Evolutionary conservation across 352 stramenopile species (phyloP).

Genomic region (Globisporangium uncinulatum): DNA sequence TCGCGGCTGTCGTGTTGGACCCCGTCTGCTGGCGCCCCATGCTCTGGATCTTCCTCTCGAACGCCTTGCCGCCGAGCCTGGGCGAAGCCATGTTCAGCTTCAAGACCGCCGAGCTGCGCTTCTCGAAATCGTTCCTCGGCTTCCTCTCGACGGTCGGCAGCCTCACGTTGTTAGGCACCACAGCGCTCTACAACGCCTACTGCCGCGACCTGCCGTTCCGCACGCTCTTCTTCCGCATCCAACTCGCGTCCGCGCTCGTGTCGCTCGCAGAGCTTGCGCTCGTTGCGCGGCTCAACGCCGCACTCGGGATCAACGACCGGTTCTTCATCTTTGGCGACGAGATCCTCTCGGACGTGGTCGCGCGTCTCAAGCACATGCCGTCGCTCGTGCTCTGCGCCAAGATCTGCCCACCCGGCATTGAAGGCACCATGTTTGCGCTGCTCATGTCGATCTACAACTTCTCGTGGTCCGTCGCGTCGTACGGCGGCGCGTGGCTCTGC

Average conservation of each 20-base stretch:
- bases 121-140: conserved; percentile 72
- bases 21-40: conserved; percentile 74
- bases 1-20: conserved; percentile 57
- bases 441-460: conserved; percentile 88
- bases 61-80: conserved; percentile 62
- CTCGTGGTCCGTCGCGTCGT: conserved; percentile 71
- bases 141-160: conserved; percentile 75
- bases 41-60: conserved; percentile 81
- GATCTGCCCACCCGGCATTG: conserved; percentile 93
- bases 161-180: conserved; percentile 64
- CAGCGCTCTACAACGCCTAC: conserved; percentile 74
- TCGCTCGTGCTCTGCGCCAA: conserved; percentile 94
- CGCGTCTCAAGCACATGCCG: conserved; percentile 86
- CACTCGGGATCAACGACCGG: conserved; percentile 50
- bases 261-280: conserved; percentile 69
- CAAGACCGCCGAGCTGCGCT: conserved; percentile 67
- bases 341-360: conserved; percentile 75
- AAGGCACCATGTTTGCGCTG: conserved; percentile 95
- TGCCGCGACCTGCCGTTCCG: conserved; percentile 77
- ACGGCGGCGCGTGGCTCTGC: conserved; percentile 75
- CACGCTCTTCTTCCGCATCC: conserved; percentile 68
- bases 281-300: conserved; percentile 58
- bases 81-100: conserved; percentile 83
- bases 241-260: conserved; percentile 58
- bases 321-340: conserved; percentile 84